Base-by-base conservation (phyloP, 1,284 basidiomycete species). In the Irpex sp. region DNA sequence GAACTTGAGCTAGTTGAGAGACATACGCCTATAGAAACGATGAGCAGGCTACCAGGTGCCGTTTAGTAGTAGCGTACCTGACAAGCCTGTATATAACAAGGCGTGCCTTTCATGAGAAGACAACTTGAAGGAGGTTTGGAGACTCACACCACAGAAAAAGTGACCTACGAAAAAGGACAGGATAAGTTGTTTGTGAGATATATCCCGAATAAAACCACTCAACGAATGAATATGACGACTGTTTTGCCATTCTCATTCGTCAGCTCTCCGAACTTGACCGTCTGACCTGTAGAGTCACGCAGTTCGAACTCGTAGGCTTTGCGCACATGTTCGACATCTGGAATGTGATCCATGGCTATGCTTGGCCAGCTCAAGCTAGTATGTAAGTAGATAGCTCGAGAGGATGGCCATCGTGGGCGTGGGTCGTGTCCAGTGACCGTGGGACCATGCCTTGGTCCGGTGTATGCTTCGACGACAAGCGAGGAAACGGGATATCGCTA, bases 211-310 rank as follows among this genome's bases (percentile, higher is more conserved):
- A 66, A 61, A 37, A 66, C 60, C 36, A 46, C 60, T 74, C 66
- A 62, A 87, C 89, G 81, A 63, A 89, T 86, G 71, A 90, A 90
- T 6, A 90, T 83, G 3, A 88, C 79, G 9, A 90, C 72, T 0
- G 82, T 82, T 68, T 80, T 84, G 67, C 82, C 70, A 1, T 78
- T 72, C 21, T 31, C 53, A 46, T 78, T 74, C 62, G 83, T 82
- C 5, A 88, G 49, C 3, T 76, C 77, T 0, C 82, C 81, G 69
- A 88, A 88, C 8, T 72, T 70, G 57, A 86, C 73, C 46, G 77
- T 73, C 13, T 76, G 71, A 2, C 86, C 85, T 5, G 75, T 68
- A 1, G 64, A 67, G 66, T 85, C 79, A 47, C 76, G 76, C 1
- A 88, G 70, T 1, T 75, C 70, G 6, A 82, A 65, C 3, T 76